Base-by-base conservation (phyloP, 2,329 filamentous ascomycete species). In the Xylariales sp. region DNA sequence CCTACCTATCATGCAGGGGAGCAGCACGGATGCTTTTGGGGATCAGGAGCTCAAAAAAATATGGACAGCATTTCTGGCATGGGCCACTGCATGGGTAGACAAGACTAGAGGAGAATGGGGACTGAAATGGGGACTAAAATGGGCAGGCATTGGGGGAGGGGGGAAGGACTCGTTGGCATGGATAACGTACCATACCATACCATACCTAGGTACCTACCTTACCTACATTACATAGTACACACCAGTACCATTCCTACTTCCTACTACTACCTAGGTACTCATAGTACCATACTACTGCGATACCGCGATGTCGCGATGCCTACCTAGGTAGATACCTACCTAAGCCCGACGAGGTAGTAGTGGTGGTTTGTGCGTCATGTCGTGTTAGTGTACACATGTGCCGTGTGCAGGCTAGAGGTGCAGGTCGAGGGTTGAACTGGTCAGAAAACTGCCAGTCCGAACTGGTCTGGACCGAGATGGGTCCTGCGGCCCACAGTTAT, bases 381-480 rank as follows among this genome's bases (percentile, higher is more conserved):
- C 23, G 23, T 8, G 18, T n/a, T 28, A 49, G 46, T 49, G 28
- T 16, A 10, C 48, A 45, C 53, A 57, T 65, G 66, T 68, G 62
- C 62, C 62, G 65, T 68, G 65, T 60, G 32, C 28, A 56, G 39
- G 56, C 62, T 49, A 39, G 12, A 39, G 36, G 23, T 23, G 23
- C 23, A 23, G 23, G 23, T 23, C 39, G 14, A 62, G 52, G 63
- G 18, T 41, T 43, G 18, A 61, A 43, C 18, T 32, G 49, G 39
- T 10, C 14, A 14, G 23, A 23, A 23, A 23, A 23, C 23, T 23
- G 23, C 23, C 23, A 23, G 23, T 16, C 23, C 32, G 9, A 64
- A 53, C 28, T 45, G 58, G 62, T 68, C 68, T 65, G 46, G 68
- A 68, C 68, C 68, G 32, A 45, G 58, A 65, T 65, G 58, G 68